Evolutionary conservation across 768 basidiomycete species (phyloP).

Genomic region (Paxillus ammoniavirescens): DNA sequence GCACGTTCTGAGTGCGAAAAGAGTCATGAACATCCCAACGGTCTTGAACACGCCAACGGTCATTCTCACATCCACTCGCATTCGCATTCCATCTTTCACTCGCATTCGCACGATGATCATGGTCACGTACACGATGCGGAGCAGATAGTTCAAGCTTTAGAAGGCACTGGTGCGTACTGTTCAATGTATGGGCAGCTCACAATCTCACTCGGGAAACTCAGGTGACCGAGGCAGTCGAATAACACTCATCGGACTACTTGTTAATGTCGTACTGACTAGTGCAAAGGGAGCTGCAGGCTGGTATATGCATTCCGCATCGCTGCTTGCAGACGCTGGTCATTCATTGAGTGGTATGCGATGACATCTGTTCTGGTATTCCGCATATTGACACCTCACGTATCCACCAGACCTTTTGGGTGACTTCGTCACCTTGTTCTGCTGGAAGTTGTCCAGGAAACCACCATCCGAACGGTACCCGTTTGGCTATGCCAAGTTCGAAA

Average conservation of each 20-base stretch:
- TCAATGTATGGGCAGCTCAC: background rate
- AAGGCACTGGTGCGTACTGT: slow-evolving; percentile 55
- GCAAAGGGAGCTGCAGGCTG: slow-evolving; percentile 88
- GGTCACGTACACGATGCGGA: slow-evolving; percentile 62
- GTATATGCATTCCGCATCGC: slow-evolving; percentile 85
- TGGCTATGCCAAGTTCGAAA: slow-evolving; percentile 93
- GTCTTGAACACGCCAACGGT: slow-evolving; percentile 20
- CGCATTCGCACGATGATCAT: slow-evolving; percentile 61
- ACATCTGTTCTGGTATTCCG: background rate
- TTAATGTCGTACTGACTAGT: slow-evolving; percentile 79
- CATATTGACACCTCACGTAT: slow-evolving; percentile 5
- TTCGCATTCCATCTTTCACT: slow-evolving; percentile 65
- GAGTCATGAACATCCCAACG: slow-evolving; percentile 22
- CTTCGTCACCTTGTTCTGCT: slow-evolving; percentile 87
- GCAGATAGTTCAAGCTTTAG: slow-evolving; percentile 63
- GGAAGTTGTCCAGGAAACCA: slow-evolving; percentile 80
- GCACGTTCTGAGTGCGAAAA: slow-evolving; percentile 35
- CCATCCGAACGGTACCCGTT: slow-evolving; percentile 81
- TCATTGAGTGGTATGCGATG: slow-evolving; percentile 73
- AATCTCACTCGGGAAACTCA: slow-evolving; percentile 25
- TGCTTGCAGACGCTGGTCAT: slow-evolving; percentile 94
- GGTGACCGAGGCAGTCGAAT: slow-evolving; percentile 82
- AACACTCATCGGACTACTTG: slow-evolving; percentile 79
- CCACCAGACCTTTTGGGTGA: slow-evolving; percentile 78
- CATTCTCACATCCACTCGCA: slow-evolving; percentile 61